A percentile compares a stretch with the other conserved stretches of the same genome.
Conservation (phyloP, 495 filamentous ascomycete genomes). For the Aspergillus nanangensis region DNA sequence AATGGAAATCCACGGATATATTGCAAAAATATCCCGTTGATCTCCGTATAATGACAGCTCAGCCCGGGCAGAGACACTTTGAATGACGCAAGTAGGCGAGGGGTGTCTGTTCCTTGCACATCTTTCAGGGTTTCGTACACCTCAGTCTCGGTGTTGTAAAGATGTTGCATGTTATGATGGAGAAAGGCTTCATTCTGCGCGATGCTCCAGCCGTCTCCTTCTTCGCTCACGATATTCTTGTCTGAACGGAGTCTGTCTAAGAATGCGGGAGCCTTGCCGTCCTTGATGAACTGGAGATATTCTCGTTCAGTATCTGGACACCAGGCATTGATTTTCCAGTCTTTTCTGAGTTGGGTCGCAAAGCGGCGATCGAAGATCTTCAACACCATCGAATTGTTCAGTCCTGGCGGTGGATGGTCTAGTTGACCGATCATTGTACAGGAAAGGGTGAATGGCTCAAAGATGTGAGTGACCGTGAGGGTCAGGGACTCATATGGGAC, state of each 20-base stretch:
- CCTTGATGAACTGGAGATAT: conserved; percentile 17
- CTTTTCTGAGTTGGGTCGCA: conserved; percentile 19
- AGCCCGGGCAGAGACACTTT: conserved; percentile 4
- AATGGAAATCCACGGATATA: conserved; percentile 22
- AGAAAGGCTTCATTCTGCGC: conserved; percentile 19
- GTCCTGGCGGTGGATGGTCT: conserved; percentile 4
- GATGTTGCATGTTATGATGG: conserved; percentile 3
- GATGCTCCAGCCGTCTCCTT: conserved; percentile 13
- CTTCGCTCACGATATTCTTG: neutral
- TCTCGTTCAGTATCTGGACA: conserved; percentile 10
- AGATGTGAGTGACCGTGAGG: conserved; percentile 14
- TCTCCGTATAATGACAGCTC: conserved; percentile 8
- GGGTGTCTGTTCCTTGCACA: conserved; percentile 16
- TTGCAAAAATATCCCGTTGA: conserved; percentile 18
- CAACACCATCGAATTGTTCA: conserved; percentile 13
- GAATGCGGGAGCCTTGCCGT: conserved; percentile 11
- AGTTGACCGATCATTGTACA: conserved; percentile 18
- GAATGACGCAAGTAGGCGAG: conserved; percentile 8
- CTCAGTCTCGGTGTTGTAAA: conserved; percentile 14
- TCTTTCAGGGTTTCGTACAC: conserved; percentile 15
- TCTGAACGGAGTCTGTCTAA: conserved; percentile 9
- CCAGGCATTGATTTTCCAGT: conserved; percentile 17
- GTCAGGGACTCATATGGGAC: conserved; percentile 1
- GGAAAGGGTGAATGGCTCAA: conserved; percentile 26
- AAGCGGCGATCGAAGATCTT: conserved; percentile 30